These are phyloP conservation scores for Daldinia caldariorum DNA, from an alignment of 495 filamentous ascomycete genomes.

Conservation along the genomic window DNA sequence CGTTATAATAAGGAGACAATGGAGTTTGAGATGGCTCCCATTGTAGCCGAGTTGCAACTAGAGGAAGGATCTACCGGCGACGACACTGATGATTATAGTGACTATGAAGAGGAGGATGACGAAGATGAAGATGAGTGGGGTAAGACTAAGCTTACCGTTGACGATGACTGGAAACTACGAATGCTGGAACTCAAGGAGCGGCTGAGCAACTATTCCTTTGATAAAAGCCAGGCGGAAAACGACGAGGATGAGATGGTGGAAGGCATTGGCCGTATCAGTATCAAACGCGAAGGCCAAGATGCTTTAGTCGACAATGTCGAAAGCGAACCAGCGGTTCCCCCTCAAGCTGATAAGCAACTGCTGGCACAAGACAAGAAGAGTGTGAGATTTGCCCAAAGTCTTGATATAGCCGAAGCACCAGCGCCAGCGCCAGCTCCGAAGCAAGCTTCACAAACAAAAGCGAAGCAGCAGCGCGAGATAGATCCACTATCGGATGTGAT, in stretches of 20 bases:
- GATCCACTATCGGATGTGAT: conserved; percentile 55
- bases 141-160: conserved; percentile 67
- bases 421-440: conserved; percentile 47
- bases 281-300: conserved; percentile 39
- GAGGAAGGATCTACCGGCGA: conserved; percentile 72
- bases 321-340: neutral
- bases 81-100: conserved; percentile 64
- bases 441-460: conserved; percentile 33
- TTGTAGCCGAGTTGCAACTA: conserved; percentile 92
- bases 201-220: conserved; percentile 55
- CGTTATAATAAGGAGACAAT: conserved; percentile 74
- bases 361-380: conserved; percentile 66
- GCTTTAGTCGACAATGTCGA: conserved; percentile 6
- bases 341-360: neutral
- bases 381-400: conserved; percentile 76
- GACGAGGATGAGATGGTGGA: conserved; percentile 47
- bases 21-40: conserved; percentile 76
- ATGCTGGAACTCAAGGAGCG: conserved; percentile 87
- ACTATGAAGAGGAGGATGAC: conserved; percentile 61
- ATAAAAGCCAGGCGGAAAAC: conserved; percentile 24
- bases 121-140: conserved; percentile 74
- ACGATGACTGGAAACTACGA: conserved; percentile 70
- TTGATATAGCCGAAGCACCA: conserved; percentile 72
- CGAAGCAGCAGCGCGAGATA: conserved; percentile 47
- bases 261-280: conserved; percentile 53